phyloP scores from a whole-genome alignment of 768 basidiomycete species.

The Mycena venus region DNA sequence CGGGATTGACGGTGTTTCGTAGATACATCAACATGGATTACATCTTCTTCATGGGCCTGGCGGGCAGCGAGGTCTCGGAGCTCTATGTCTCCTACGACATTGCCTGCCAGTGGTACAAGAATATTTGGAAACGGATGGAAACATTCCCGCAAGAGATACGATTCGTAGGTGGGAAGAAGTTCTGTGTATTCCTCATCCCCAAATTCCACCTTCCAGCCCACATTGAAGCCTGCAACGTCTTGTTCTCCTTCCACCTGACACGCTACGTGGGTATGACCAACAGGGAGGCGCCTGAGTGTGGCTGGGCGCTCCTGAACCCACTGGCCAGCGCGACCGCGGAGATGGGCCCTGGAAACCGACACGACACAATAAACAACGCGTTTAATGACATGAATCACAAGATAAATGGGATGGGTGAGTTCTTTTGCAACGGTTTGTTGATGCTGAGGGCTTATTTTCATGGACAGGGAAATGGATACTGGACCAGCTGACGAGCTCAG shows the following conservation, averaged over 20 bases:
- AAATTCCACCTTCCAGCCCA: conserved; percentile 51
- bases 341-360: conserved; percentile 44
- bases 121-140: conserved; percentile 29
- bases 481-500: too few relatives aligned
- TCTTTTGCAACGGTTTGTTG: too few relatives aligned
- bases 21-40: too few relatives aligned
- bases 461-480: neutral
- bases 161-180: neutral
- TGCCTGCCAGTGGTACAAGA: conserved; percentile 42
- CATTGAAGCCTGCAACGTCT: conserved; percentile 36
- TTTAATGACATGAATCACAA: conserved; percentile 32
- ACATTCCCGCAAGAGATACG: conserved; percentile 1
- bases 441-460: neutral
- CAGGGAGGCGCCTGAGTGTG: conserved; percentile 47
- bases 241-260: conserved; percentile 45
- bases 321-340: conserved; percentile 42
- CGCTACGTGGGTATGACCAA: conserved; percentile 40
- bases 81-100: conserved; percentile 45
- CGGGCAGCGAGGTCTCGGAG: conserved; percentile 1
- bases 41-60: conserved; percentile 37
- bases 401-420: neutral
- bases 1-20: neutral
- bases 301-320: conserved; percentile 44
- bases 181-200: conserved; percentile 29
- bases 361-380: conserved; percentile 46